phyloP scores from a whole-genome alignment of 2,329 filamentous ascomycete genomes.

The Alternaria ventricosa region DNA sequence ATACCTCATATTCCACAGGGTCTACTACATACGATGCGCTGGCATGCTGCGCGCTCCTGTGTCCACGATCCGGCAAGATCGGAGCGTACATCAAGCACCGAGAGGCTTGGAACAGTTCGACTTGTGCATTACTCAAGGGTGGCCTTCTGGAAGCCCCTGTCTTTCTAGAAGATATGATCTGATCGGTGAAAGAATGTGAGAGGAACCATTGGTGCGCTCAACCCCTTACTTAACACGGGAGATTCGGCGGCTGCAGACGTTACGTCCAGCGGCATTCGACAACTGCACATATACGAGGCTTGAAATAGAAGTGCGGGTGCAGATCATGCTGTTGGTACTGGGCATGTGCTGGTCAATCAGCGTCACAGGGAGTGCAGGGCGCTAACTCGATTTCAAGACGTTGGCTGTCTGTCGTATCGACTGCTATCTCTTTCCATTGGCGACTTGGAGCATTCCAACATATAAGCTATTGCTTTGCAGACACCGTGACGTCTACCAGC shows the following conservation, averaged over 20 bases:
- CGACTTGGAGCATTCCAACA: background rate
- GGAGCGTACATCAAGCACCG: background rate
- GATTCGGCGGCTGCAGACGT: background rate
- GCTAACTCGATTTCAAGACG: background rate
- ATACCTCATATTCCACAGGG: background rate
- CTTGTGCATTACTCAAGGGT: background rate
- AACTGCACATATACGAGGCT: background rate
- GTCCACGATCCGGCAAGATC: background rate
- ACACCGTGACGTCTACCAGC: background rate
- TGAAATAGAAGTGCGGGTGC: slow-evolving; percentile 1
- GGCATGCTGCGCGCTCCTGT: slow-evolving; percentile 2
- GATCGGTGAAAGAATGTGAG: background rate
- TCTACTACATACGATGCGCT: background rate
- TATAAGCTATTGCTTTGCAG: background rate
- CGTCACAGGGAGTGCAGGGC: background rate
- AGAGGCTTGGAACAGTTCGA: background rate
- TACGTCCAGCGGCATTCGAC: background rate
- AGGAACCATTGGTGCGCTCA: background rate
- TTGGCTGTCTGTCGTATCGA: background rate
- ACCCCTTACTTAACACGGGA: background rate
- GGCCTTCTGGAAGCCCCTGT: background rate
- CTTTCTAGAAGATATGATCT: background rate
- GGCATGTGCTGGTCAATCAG: background rate
- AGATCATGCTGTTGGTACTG: background rate
- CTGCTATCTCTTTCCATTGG: background rate